A percentile compares a stretch with the other conserved stretches of the same genome.
phyloP scores from a whole-genome alignment of 345 rosid species.

The Salix viminalis region DNA sequence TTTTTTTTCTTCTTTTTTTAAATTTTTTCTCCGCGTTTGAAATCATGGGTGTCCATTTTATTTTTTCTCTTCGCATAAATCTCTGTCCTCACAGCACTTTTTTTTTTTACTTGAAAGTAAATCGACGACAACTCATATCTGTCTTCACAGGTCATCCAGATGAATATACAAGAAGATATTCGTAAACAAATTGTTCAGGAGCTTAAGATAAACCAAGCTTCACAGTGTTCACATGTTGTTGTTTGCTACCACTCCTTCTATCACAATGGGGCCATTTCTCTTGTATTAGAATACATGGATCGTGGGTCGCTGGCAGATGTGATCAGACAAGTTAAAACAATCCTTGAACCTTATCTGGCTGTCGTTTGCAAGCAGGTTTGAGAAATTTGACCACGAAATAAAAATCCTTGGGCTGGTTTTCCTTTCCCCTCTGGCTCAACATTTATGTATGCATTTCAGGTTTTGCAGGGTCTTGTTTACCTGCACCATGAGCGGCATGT shows the following conservation, averaged over 20 bases:
- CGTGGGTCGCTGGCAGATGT: slow-evolving; percentile 87
- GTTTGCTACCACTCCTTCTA: slow-evolving; percentile 81
- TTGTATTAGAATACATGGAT: slow-evolving; percentile 88
- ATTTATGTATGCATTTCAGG: slow-evolving; percentile 34
- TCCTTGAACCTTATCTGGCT: slow-evolving; percentile 68
- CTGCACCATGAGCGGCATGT: slow-evolving; percentile 86
- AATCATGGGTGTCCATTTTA: too few relatives aligned
- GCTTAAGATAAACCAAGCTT: slow-evolving; percentile 70
- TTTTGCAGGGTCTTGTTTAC: slow-evolving; percentile 68
- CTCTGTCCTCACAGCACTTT: too few relatives aligned
- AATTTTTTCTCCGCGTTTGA: too few relatives aligned
- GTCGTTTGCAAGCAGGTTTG: slow-evolving; percentile 81
- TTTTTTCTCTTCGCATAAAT: neutral
- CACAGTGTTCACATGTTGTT: slow-evolving; percentile 75
- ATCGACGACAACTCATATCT: neutral
- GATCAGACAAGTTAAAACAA: slow-evolving; percentile 57
- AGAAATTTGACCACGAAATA: neutral
- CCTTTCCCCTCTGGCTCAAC: slow-evolving; percentile 1
- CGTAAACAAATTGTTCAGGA: slow-evolving; percentile 72
- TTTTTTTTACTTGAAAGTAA: too few relatives aligned
- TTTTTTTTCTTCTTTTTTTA: too few relatives aligned
- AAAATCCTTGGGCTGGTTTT: neutral
- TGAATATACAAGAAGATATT: slow-evolving; percentile 61
- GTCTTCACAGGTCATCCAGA: slow-evolving; percentile 62
- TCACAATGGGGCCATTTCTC: slow-evolving; percentile 71